Evolutionary conservation across 768 basidiomycete species (phyloP), one percentile per base, ranked within the genome.

Genomic region (Peribolospora baueri): DNA sequence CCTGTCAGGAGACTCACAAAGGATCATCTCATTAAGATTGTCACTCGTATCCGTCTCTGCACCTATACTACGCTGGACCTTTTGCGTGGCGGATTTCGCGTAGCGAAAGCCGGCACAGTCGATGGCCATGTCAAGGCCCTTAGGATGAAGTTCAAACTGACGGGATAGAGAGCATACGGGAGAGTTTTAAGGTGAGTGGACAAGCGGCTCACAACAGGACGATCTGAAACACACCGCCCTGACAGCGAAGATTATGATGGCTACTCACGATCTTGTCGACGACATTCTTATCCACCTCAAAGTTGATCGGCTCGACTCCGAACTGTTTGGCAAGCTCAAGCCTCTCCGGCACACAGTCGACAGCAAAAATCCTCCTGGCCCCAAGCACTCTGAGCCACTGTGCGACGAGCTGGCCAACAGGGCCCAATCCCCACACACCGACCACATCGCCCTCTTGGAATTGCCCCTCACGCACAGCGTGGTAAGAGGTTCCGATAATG

Each of bases 391-490:
- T 49, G 14, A 79, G 69, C 48, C 79, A 76, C 75, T 77, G 40
- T 57, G 5, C 42, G 10, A 53, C 39, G 46, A 38, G 11, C n/a
- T 49, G n/a, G 1, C 61, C 58, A 25, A 60, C 56, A 4, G 57
- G 51, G 2, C 59, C 61, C 5, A 48, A 14, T 8, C 61, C 56
- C 57, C 58, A 62, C 48, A 64, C 58, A 7, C 57, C 63, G 5
- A 64, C 63, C 7, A 68, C 72, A 54, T 83, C 80, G 3, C 80
- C 82, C 59, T 77, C 66, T 48, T 77, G 70, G n/a, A 85, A 78
- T 3, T 77, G 77, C 0, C 80, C 80, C 63, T 82, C 81, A 14
- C 76, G 74, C 36, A 84, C 78, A 25, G 72, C 69, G 66, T 86
- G 81, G 65, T 83, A 84, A 10, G 76, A 76, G 0, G 82, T 84